Conservation (phyloP, 805 yeast genomes). For the Diddensiella transvaalensis region DNA sequence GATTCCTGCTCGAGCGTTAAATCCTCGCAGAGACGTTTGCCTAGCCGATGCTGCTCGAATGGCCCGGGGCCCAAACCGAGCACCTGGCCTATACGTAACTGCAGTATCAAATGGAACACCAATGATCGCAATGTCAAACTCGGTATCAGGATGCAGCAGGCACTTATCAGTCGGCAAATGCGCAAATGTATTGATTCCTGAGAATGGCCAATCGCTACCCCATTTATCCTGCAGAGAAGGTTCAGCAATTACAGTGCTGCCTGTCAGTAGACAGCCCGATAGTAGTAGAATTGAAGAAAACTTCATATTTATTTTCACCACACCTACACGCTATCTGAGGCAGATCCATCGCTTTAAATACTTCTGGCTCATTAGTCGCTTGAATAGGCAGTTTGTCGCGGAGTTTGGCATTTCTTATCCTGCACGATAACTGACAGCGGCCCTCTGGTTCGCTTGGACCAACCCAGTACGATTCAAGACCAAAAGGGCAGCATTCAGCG, state of each 20-base stretch:
- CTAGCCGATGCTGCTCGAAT: conserved; percentile 42
- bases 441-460: too few relatives aligned
- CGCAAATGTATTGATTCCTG: conserved; percentile 53
- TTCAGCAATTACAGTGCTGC: not conserved
- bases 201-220: conserved; percentile 68
- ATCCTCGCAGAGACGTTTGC: conserved; percentile 66
- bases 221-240: conserved; percentile 51
- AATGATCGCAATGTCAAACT: conserved; percentile 66
- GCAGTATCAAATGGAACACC: conserved; percentile 88
- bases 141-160: conserved; percentile 41
- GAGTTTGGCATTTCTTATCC: too few relatives aligned
- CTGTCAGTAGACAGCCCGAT: not conserved
- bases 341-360: too few relatives aligned
- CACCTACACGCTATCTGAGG: not conserved
- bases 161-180: conserved; percentile 63
- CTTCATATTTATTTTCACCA: not conserved
- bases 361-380: too few relatives aligned
- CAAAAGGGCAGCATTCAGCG: too few relatives aligned
- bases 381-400: too few relatives aligned
- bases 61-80: conserved; percentile 68
- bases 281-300: not conserved
- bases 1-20: conserved; percentile 60
- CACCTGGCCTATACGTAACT: conserved; percentile 73
- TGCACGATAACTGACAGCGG: too few relatives aligned
- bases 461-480: too few relatives aligned